A percentile compares a stretch with the other conserved stretches of the same genome.
Evolutionary conservation across 139 green algal species (phyloP).

Genomic region (Chlamydomonas schloesseri): DNA sequence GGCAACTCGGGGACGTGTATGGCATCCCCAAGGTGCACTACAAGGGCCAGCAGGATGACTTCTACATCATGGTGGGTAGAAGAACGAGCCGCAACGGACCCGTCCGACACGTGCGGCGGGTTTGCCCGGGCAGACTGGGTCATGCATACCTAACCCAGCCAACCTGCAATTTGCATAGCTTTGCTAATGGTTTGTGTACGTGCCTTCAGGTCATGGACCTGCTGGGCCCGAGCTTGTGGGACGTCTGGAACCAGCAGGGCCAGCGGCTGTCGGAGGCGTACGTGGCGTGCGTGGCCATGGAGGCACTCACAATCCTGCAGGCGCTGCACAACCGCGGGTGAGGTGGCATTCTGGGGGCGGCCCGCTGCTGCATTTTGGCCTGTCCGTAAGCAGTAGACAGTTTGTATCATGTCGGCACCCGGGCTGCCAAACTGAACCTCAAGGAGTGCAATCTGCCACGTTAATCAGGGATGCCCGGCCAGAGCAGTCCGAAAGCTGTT

Average conservation of each 20-base stretch:
- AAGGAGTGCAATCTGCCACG: no score
- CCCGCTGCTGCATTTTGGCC: no score
- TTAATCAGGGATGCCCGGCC: no score
- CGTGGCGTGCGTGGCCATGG: constrained; percentile 99
- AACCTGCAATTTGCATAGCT: no score
- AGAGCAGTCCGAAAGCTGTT: no score
- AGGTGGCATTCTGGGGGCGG: constrained; percentile 8
- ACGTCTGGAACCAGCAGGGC: constrained; percentile 97
- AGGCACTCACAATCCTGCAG: constrained; percentile 97
- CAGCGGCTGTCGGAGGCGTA: constrained; percentile 93
- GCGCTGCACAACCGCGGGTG: constrained; percentile 94
- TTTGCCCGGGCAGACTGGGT: no score
- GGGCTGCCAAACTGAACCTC: no score
- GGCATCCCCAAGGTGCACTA: constrained; percentile 97
- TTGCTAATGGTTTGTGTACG: not conserved
- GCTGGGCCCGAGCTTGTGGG: constrained; percentile 97
- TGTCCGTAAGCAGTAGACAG: no score
- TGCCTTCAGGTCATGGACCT: constrained; percentile 96
- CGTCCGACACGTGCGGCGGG: no score
- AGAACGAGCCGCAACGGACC: no score
- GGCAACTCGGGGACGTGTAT: constrained; percentile 83
- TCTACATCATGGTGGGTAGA: constrained; percentile 98
- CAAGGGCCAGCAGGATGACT: constrained; percentile 98
- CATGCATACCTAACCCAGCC: no score
- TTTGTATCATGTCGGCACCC: no score